Base-by-base conservation (phyloP, 495 filamentous ascomycete genomes). In the Penicillium flavigenum region DNA sequence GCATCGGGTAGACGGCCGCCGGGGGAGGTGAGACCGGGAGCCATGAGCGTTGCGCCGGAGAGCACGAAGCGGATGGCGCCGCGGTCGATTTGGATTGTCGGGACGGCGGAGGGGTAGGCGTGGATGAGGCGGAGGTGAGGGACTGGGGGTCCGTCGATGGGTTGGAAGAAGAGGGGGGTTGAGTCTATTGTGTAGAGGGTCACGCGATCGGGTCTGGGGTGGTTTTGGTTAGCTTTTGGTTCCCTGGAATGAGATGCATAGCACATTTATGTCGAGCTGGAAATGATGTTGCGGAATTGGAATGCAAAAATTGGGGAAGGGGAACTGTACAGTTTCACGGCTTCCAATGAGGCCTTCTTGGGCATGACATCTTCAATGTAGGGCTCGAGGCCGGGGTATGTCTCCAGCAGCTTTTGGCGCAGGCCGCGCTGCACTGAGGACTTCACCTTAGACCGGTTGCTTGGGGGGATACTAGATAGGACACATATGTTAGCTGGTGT, bases 61-160 rank as follows among this genome's bases (percentile, higher is more conserved):
- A 98, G 82, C 29, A 98, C 93, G 75, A 98, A 98, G 56, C 95
- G 90, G 72, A 98, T 97, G 0, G 95, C 94, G 51, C 94, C 94
- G 48, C 94, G 86, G 72, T 98, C 93, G 66, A 96, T 92, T 32
- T 79, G 77, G 56, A 83, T 72, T n/a, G 71, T 78, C 6, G 76
- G 72, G 36, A 82, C 62, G 38, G 74, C 77, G 49, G 70, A 59
- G 1, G 80, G 79, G 60, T 75, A 80, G 51, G 81, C 76, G 73
- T 93, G 90, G 27, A 93, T 80, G 55, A 93, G 83, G 16, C 77
- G 76, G 2, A 94, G 85, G 68, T 96, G 92, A 1, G 94, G 94
- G 42, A 95, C 80, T 16, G 84, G 77, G 1, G 85, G 76, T 63
- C 87, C 88, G 67, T 90, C 89, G 73, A 90, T 88, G 63, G 89